Conservation (phyloP, 768 basidiomycete genomes). For the Amanita exitialis region DNA sequence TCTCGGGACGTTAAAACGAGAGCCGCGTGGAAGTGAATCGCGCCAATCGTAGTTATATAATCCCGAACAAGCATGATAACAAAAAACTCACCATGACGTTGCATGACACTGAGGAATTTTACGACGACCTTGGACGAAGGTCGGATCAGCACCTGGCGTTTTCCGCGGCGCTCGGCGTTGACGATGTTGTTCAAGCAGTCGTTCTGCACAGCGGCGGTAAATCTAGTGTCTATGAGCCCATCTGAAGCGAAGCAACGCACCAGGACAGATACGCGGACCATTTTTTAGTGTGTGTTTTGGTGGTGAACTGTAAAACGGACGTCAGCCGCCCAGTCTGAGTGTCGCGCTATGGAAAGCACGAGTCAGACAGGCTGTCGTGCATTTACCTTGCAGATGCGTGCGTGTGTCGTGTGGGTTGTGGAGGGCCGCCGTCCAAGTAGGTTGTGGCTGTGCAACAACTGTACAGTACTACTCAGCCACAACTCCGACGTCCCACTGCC, state of each 20-base stretch:
- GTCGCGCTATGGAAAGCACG: conserved; percentile 75
- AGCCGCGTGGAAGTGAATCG: conserved; percentile 48
- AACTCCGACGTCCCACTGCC: conserved; percentile 5
- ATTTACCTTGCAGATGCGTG: conserved; percentile 30
- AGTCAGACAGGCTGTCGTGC: conserved; percentile 54
- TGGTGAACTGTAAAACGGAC: conserved; percentile 13
- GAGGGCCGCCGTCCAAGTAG: conserved; percentile 5
- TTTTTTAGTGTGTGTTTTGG: conserved; percentile 27
- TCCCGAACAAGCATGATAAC: conserved; percentile 34
- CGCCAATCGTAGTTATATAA: conserved; percentile 86
- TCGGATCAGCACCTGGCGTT: conserved; percentile 97
- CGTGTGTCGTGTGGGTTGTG: conserved; percentile 16
- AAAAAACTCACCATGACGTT: conserved; percentile 82
- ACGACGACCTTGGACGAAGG: conserved; percentile 97
- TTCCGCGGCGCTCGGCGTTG: conserved; percentile 99
- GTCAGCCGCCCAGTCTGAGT: conserved; percentile 67
- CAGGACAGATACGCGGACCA: conserved; percentile 86
- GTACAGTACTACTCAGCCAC: conserved; percentile 34
- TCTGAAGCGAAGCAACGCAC: conserved; percentile 45
- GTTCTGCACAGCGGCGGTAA: conserved; percentile 19
- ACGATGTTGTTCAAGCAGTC: conserved; percentile 89
- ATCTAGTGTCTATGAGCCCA: conserved; percentile 2
- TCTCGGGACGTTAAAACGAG: conserved; percentile 85
- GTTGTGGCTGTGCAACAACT: conserved; percentile 18
- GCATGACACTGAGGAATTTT: conserved; percentile 97